Evolutionary conservation across 1,139 yeast species (phyloP), one percentile per base, ranked within the genome.

Genomic region (Arxiozyma telluris): DNA sequence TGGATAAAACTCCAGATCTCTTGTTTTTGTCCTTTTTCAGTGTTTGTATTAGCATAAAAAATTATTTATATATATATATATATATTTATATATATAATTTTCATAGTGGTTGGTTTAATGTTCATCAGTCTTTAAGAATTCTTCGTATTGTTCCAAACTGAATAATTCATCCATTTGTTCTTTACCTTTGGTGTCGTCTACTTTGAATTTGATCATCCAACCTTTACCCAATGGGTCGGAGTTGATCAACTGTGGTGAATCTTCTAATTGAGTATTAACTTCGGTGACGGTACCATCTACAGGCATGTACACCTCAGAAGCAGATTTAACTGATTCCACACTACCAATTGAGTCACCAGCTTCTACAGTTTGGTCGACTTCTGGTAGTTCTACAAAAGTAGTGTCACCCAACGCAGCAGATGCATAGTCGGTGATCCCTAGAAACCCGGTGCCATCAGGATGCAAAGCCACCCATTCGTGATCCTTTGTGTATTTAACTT

Each of bases 321-420:
- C 97, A 57, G 93, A 82, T 75, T 93, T 93, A 67, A 93, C 98
- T 51, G 91, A 82, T 73, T 93, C 99, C 46, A 93, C 95, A 38
- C 96, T 87, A 21, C 97, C 97, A 67, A 93, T 76, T 18, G 93
- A 76, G 60, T 90, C 98, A 53, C 96, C 96, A 54, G 78, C 76
- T 56, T 78, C 83, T 55, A 87, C 80, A 39, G 70, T 74, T 51
- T 78, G 80, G 50, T 87, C 94, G 46, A 79, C 80, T 63, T 84
- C 93, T 52, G 96, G 96, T 64, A 91, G 79, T 73, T 93, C 99
- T 59, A 90, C 85, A 71, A 78, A 93, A 20, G 98, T 94, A 53
- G 96, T 95, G 73, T 93, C 99, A 49, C 98, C 98, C 58, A 93
- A 80, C n/a, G 98, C 96, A 66, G 91, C 96, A 47, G 96, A 86